Percentiles rank a stretch among this genome's conserved stretches.
Conservation (phyloP, 202 grass and related monocot genomes). For the Zoysia matrella region DNA sequence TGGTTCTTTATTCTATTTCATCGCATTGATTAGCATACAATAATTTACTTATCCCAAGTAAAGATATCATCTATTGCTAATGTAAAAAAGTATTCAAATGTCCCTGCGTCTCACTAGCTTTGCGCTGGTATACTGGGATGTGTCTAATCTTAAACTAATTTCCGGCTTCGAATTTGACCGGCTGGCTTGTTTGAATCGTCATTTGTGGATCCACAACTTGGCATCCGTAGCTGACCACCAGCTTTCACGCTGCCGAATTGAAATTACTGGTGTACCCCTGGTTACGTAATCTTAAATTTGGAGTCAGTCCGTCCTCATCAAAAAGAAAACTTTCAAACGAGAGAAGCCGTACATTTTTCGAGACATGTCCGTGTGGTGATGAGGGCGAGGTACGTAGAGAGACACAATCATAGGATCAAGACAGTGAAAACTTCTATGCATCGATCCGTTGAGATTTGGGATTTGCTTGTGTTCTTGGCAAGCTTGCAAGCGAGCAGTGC, state of each 20-base stretch:
- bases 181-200: not conserved
- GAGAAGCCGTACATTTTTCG: not conserved
- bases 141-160: conserved; percentile 20
- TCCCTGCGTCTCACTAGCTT: not conserved
- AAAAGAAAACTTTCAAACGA: not conserved
- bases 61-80: conserved; percentile 6
- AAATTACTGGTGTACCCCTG: not conserved
- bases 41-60: conserved; percentile 52
- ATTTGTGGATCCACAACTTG: not conserved
- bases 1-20: conserved; percentile 49
- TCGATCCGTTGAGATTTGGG: conserved; percentile 15
- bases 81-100: conserved; percentile 47
- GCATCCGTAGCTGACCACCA: not conserved
- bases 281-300: not conserved
- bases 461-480: conserved; percentile 55
- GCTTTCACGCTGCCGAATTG: too few species aligned
- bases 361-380: not conserved
- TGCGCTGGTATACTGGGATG: conserved; percentile 3
- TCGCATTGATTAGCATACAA: conserved; percentile 35
- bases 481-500: conserved; percentile 17
- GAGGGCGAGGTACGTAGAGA: not conserved
- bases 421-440: conserved; percentile 27
- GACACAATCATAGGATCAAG: conserved; percentile 22
- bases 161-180: conserved; percentile 21
- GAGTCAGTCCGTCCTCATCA: not conserved